Evolutionary conservation across 306 rosid species (phyloP), one percentile per base, ranked within the genome.

Genomic region (Prunus mume): DNA sequence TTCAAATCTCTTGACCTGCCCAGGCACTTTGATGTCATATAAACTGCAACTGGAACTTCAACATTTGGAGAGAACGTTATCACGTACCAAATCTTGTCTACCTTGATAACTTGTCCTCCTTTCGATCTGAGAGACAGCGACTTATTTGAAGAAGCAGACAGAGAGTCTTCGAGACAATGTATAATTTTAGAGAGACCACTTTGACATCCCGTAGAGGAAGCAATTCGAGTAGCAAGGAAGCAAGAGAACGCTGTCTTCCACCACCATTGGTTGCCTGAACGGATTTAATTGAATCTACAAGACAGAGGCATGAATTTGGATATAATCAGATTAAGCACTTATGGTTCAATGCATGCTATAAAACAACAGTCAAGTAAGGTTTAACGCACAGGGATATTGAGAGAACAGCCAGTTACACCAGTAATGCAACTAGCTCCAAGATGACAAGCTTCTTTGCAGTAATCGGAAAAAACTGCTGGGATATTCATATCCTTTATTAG

Each of bases 381-480:
- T 38, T 60, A 78, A 76, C 92, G 65, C 50, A 95, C 98, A 34
- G 93, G 97, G 76, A 85, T 75, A 46, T 78, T 78, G 60, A 75
- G 91, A 69, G 93, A 74, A 72, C 65, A 69, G 43, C 86, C 86
- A 14, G 89, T 79, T 69, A 89, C 75, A 28, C 85, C 79, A 82
- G 86, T 81, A 38, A 95, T 75, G 83, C 96, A 90, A 84, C 81
- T 28, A 71, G 91, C 91, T 70, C 93, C 98, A 69, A 95, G 93
- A 86, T 95, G 89, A 82, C 96, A 95, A 43, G 97, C 98, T 88
- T 95, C 98, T 87, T 92, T 93, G 30, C 98, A 95, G 78, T 92
- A 95, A 80, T 95, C 97, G 0, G 96, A 87, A 73, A 95, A 92
- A 69, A 90, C 76, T 20, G 90, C 89, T 2, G 92, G 93, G 73